These are phyloP conservation scores for Colletotrichum simmondsii DNA, from an alignment of 2,329 filamentous ascomycete genomes.

Conservation along the genomic window DNA sequence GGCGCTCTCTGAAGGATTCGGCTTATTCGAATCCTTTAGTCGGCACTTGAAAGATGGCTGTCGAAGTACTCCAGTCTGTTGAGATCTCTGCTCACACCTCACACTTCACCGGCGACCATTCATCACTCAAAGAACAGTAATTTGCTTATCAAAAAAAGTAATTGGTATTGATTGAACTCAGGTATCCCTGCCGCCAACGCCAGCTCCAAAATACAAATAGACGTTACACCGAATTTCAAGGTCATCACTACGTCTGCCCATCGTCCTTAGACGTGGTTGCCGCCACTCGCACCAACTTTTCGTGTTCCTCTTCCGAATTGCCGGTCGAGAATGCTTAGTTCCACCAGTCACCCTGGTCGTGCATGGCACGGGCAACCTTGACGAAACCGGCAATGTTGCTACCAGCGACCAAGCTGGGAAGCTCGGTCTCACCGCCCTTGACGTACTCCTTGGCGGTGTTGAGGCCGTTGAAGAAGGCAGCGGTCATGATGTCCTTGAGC, in stretches of 20 bases:
- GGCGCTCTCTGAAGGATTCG: slow-evolving; percentile 2
- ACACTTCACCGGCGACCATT: neutral
- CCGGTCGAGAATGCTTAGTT: slow-evolving; percentile 25
- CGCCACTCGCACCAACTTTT: neutral
- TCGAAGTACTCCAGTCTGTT: neutral
- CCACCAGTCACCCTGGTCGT: slow-evolving; percentile 97
- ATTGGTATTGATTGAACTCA: slow-evolving; percentile 30
- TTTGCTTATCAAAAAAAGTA: neutral
- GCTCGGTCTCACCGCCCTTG: slow-evolving; percentile 79
- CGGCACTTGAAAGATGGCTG: neutral
- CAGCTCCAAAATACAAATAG: slow-evolving; percentile 30
- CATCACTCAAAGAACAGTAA: neutral
- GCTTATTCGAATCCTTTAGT: slow-evolving; percentile 1
- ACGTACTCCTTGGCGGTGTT: slow-evolving; percentile 92
- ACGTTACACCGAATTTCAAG: slow-evolving; percentile 21
- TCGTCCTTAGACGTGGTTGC: slow-evolving; percentile 2
- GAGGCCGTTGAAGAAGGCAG: slow-evolving; percentile 89
- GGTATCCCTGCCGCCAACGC: slow-evolving; percentile 33
- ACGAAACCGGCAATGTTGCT: slow-evolving; percentile 98
- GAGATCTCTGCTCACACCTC: too few relatives aligned
- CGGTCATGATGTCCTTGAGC: slow-evolving; percentile 95
- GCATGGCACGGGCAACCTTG: slow-evolving; percentile 95
- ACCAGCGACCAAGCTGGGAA: slow-evolving; percentile 90
- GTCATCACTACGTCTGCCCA: slow-evolving; percentile 11
- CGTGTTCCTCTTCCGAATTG: neutral